Conservation (phyloP, 2,329 filamentous ascomycete species). For the Keithomyces neogunnii region DNA sequence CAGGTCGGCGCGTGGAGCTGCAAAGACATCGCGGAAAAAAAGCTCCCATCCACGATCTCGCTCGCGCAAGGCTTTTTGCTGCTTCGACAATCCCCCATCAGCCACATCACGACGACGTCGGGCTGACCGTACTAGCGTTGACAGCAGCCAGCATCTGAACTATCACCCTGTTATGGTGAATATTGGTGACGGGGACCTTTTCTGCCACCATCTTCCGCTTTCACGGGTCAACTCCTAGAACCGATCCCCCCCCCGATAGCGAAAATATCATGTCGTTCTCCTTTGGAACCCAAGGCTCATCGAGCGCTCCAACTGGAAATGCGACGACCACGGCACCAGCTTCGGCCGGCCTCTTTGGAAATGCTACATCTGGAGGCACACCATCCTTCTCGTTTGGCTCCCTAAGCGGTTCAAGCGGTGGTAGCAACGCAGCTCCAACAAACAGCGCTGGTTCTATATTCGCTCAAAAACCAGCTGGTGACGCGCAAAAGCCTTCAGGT, state of each 20-base stretch:
- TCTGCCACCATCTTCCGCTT: background rate
- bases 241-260: background rate
- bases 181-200: conserved; percentile 3
- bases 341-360: conserved; percentile 32
- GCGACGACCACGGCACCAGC: conserved; percentile 30
- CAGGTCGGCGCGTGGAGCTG: conserved; percentile 6
- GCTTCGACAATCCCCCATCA: conserved; percentile 1
- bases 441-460: conserved; percentile 21
- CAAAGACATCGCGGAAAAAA: conserved; percentile 6
- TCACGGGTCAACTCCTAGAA: background rate
- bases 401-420: conserved; percentile 14
- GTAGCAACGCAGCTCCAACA: conserved; percentile 19
- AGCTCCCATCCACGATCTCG: conserved; percentile 3
- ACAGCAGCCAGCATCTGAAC: background rate
- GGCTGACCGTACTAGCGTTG: background rate
- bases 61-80: conserved; percentile 1
- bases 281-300: conserved; percentile 26
- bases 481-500: conserved; percentile 19
- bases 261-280: conserved; percentile 29
- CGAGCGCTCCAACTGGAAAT: conserved; percentile 22
- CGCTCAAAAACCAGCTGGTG: conserved; percentile 20
- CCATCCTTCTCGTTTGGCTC: conserved; percentile 34
- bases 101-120: background rate
- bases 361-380: conserved; percentile 16
- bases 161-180: conserved; percentile 5